Conservation (phyloP, 441 rosid genomes). For the Aquilaria agallochum region DNA sequence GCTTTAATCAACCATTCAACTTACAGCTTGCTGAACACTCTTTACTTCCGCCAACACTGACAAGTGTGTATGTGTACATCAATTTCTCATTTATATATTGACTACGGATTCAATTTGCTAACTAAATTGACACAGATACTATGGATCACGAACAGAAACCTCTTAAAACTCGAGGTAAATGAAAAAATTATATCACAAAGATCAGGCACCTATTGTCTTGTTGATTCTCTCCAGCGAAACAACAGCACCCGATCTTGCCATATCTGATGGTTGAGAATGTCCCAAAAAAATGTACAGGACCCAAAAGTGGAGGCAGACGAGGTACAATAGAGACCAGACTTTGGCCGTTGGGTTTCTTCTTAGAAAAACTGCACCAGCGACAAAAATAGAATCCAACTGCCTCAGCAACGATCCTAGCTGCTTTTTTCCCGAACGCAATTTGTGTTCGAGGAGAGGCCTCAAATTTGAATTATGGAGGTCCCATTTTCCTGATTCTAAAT, state of each 20-base stretch:
- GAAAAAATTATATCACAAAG: not conserved
- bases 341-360: conserved; percentile 77
- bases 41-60: no score
- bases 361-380: conserved; percentile 70
- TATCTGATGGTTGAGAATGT: conserved; percentile 41
- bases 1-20: no score
- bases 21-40: no score
- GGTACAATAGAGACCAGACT: conserved; percentile 66
- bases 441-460: conserved; percentile 54
- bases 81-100: no score
- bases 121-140: no score
- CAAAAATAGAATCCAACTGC: conserved; percentile 74
- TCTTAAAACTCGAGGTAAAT: conserved; percentile 24
- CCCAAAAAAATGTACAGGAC: conserved; percentile 78
- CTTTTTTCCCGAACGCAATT: conserved; percentile 62
- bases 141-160: conserved; percentile 2
- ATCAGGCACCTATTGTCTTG: conserved; percentile 43
- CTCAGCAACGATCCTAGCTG: conserved; percentile 64
- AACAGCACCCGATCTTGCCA: conserved; percentile 64
- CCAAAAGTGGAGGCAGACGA: conserved; percentile 89
- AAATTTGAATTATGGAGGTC: conserved; percentile 45
- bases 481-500: conserved; percentile 72
- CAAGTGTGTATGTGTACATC: no score
- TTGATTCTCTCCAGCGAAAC: conserved; percentile 75
- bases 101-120: no score